Evolutionary conservation across 305 asterid genomes (phyloP), one percentile per base, ranked within the genome.

Genomic region (Caryopteris hybrid): DNA sequence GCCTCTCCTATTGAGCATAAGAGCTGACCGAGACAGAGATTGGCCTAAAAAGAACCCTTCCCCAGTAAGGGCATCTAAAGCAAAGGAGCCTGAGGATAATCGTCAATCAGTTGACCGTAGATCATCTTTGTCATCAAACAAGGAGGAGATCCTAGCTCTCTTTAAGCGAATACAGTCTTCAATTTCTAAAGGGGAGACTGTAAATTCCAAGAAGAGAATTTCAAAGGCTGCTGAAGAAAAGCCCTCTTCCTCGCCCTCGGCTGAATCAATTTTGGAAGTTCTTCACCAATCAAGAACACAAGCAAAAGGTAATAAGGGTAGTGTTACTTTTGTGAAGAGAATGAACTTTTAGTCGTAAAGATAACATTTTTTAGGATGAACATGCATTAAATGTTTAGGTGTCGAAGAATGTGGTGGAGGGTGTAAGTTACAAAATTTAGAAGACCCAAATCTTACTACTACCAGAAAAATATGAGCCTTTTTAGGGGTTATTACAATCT

Each of bases 111-210:
- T 42, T 16, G 77, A 71, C 42, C 39, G 65, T 50, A 76, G 72
- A 74, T 70, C 80, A 1, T 39, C 89, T 58, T 51, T 73, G 11
- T 60, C 82, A 0, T 72, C 86, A 6, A 83, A 74, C 72, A 84
- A 81, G 78, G 87, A 87, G 81, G 94, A 85, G 75, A 87, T 89
- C 60, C 70, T 89, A 39, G 88, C 95, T 50, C 86, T 89, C 33
- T 84, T 87, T 71, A 87, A 74, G 78, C 66, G 89, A 62, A 87
- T 87, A 57, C 87, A 80, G 56, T 66, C 91, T 42, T 84, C 95
- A 0, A 79, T 89, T 34, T 74, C 92, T 17, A 81, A 79, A 69
- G 89, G 82, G 59, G 83, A 74, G 20, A 34, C 85, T 6, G 3
- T 53, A 5, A 81, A 59, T 27, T 53, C 81, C 72, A 83, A 78